Base-by-base conservation (phyloP, 192 early-diverging fungal species). In the Haplosporangium gracile region DNA sequence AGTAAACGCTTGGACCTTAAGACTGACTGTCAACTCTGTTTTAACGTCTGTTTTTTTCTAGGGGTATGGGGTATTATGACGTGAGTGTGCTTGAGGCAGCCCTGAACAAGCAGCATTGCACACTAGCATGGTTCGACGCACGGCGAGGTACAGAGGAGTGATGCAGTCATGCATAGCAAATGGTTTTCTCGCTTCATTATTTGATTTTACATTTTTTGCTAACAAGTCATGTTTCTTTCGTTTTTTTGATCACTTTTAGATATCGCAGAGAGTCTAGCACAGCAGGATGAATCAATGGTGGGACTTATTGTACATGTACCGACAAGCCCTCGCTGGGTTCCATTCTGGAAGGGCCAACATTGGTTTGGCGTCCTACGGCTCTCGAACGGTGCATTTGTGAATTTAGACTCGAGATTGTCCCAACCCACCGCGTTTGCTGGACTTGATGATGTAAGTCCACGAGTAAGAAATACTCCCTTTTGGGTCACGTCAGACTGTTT, bases 31-130 rank as follows among this genome's bases (percentile, higher is more conserved):
- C 32, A 36, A 36, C 15, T 49, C 36, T 24, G 65, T 7, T 20
- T 26, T 36, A 18, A 18, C 9, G n/a, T 36, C 20, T 10, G 1
- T 42, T 22, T 10, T 7, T 42, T 22, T 34, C 20, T 49, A 86
- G 84, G 36, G 84, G 84, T 32, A 77, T 86, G 72, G 84, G 84
- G 5, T 86, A 86, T 47, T 86, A 86, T 39, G 84, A 86, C 70
- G 75, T 86, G 39, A 86, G 74, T 39, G 84, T 86, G 38, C 76
- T 86, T 7, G 84, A 86, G 36, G 84, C 84, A 5, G 84, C 84
- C 24, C 40, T 86, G 38, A 86, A 81, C 45, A 70, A 86, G 71
- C 74, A 81, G 53, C 24, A 75, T 36, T 86, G 84, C 68, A 81
- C 78, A 13, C 51, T 86, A 9, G 71, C 79, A 2, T 86, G 84